A percentile compares a stretch with the other conserved stretches of the same genome.
Conservation (phyloP, 257 asterid genomes). For the Avicennia marina region DNA sequence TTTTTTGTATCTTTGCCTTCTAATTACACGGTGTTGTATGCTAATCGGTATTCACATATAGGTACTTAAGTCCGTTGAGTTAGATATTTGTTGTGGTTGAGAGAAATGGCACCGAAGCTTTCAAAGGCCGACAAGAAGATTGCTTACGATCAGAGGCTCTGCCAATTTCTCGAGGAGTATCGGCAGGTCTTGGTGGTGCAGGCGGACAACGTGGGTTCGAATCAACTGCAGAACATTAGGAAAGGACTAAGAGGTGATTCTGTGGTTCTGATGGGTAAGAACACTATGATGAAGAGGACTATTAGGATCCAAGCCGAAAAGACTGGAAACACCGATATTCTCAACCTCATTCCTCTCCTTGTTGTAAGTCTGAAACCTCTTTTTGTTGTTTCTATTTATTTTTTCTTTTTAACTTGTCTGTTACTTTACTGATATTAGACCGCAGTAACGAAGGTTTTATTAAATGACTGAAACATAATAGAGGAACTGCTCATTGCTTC, state of each 20-base stretch:
- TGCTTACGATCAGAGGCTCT: conserved; percentile 68
- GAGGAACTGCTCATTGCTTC: too few species aligned
- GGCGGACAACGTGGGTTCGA: conserved; percentile 91
- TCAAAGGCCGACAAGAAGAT: conserved; percentile 84
- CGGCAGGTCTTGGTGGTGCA: conserved; percentile 65
- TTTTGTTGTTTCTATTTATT: too few species aligned
- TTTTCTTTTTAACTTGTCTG: too few species aligned
- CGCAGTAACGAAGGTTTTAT: too few species aligned
- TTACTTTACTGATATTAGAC: too few species aligned
- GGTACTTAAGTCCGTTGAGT: neutral
- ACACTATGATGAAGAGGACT: conserved; percentile 93
- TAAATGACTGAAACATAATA: too few species aligned
- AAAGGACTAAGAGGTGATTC: conserved; percentile 80
- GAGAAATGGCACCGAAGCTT: conserved; percentile 6
- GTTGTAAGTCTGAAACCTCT: conserved; percentile 69
- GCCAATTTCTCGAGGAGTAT: conserved; percentile 73
- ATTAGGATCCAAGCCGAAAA: conserved; percentile 76
- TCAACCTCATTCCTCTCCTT: conserved; percentile 79
- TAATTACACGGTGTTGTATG: conserved; percentile 22
- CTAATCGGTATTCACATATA: too few species aligned
- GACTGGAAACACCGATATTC: conserved; percentile 60
- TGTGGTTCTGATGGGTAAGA: conserved; percentile 88
- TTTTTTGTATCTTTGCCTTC: conserved; percentile 25
- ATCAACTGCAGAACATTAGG: conserved; percentile 77
- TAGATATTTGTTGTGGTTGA: neutral